Conservation (phyloP, 495 filamentous ascomycete genomes). For the Aspergillus funiculosus region DNA sequence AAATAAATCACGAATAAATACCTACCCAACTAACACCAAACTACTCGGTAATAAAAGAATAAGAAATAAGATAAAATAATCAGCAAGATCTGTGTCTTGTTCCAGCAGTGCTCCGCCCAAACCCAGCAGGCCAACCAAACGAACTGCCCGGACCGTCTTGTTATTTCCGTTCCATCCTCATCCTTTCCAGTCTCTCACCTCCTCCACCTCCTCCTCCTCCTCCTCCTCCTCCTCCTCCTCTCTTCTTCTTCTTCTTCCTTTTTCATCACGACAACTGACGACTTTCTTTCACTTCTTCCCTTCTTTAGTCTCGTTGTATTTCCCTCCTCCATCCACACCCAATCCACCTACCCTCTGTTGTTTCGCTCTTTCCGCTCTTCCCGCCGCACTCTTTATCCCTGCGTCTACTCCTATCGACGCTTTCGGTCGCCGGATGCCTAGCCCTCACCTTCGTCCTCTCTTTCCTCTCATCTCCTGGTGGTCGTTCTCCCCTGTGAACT, state of each 20-base stretch:
- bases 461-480: slow-evolving; percentile 16
- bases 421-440: slow-evolving; percentile 27
- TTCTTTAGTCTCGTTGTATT: slow-evolving; percentile 3
- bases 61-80: too few species aligned
- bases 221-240: neutral
- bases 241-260: neutral
- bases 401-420: slow-evolving; percentile 5
- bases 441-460: slow-evolving; percentile 17
- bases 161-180: slow-evolving; percentile 14
- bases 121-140: slow-evolving; percentile 8
- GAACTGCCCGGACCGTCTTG: slow-evolving; percentile 6
- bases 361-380: slow-evolving; percentile 2
- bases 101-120: neutral
- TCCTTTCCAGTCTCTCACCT: slow-evolving; percentile 9
- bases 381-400: slow-evolving; percentile 1
- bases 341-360: neutral
- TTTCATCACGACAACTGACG: too few species aligned
- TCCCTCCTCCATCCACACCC: slow-evolving; percentile 3
- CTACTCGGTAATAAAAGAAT: neutral
- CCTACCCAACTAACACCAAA: neutral
- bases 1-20: neutral
- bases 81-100: too few species aligned
- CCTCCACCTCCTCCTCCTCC: neutral
- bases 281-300: neutral
- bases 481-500: slow-evolving; percentile 18